Percentiles rank a stretch among this genome's conserved stretches.
Evolutionary conservation across 2,329 filamentous ascomycete species (phyloP).

Genomic region (Clarireedia hainanense): DNA sequence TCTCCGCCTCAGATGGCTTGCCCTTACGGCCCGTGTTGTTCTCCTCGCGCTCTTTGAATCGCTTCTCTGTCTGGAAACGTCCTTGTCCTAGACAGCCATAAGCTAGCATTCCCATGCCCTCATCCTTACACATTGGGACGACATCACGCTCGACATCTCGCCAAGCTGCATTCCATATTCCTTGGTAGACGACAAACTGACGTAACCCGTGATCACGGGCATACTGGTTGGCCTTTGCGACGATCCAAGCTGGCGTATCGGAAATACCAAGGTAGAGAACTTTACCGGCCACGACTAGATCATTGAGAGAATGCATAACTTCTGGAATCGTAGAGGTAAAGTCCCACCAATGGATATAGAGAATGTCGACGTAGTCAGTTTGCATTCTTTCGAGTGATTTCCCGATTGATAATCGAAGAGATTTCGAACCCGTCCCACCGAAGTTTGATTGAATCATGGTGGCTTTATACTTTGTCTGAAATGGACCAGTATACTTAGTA

Average conservation of each 20-base stretch:
- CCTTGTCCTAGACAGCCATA: constrained; percentile 47
- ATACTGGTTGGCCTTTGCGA: constrained; percentile 59
- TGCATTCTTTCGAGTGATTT: constrained; percentile 52
- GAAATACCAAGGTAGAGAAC: constrained; percentile 61
- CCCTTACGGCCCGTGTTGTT: constrained; percentile 31
- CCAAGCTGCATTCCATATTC: constrained; percentile 51
- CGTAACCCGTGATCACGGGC: constrained; percentile 63
- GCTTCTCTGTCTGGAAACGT: constrained; percentile 40
- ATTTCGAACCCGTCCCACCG: constrained; percentile 55
- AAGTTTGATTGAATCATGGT: constrained; percentile 37
- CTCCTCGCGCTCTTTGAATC: not conserved
- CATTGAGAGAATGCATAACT: constrained; percentile 60
- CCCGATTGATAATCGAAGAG: constrained; percentile 46
- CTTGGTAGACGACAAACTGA: constrained; percentile 63
- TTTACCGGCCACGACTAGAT: constrained; percentile 51
- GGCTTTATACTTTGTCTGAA: constrained; percentile 24
- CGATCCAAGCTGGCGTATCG: constrained; percentile 64
- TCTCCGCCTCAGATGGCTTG: constrained; percentile 40
- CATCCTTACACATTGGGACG: constrained; percentile 47
- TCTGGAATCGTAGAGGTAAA: constrained; percentile 57
- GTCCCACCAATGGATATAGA: constrained; percentile 62
- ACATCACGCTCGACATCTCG: constrained; percentile 60
- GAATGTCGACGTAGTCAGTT: constrained; percentile 62
- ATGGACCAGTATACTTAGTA: constrained; percentile 44
- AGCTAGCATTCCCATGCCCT: constrained; percentile 50